A percentile compares a stretch with the other conserved stretches of the same genome.
Conservation (phyloP, 768 basidiomycete genomes). For the Rhodotorula toruloides region DNA sequence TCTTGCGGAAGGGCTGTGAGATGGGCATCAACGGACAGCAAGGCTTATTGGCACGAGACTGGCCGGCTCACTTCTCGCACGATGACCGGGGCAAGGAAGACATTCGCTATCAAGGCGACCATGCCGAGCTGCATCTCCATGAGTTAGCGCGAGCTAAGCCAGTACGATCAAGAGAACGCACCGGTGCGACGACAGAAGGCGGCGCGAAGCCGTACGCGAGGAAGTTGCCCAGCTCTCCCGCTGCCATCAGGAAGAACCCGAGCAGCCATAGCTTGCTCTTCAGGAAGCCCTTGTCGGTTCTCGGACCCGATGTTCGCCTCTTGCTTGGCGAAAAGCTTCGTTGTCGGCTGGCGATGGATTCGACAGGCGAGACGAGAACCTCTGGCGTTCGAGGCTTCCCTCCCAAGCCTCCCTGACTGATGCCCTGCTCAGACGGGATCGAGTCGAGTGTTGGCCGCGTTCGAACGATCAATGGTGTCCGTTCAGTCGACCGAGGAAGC, state of each 20-base stretch:
- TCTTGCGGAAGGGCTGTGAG: constrained; percentile 67
- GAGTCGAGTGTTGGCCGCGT: too few relatives aligned
- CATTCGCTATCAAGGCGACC: constrained; percentile 64
- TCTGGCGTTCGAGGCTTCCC: too few relatives aligned
- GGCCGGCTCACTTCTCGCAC: constrained; percentile 51
- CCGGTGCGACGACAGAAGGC: constrained; percentile 30
- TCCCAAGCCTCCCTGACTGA: too few relatives aligned
- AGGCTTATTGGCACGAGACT: too few relatives aligned
- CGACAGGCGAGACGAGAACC: too few relatives aligned
- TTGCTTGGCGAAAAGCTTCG: too few relatives aligned
- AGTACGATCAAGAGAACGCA: background rate
- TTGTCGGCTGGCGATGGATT: too few relatives aligned
- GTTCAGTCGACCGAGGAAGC: too few relatives aligned
- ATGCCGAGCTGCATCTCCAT: constrained; percentile 71
- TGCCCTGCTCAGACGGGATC: too few relatives aligned
- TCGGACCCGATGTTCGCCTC: background rate
- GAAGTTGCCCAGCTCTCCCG: constrained; percentile 88
- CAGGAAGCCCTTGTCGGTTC: constrained; percentile 35
- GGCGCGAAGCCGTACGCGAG: constrained; percentile 51
- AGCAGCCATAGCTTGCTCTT: constrained; percentile 60
- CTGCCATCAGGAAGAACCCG: constrained; percentile 79
- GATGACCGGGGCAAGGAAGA: constrained; percentile 82
- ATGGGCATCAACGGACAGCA: background rate
- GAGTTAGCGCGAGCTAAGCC: background rate
- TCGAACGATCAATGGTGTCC: too few relatives aligned